Conservation (phyloP, 257 asterid species). For the Solanum okadae region DNA sequence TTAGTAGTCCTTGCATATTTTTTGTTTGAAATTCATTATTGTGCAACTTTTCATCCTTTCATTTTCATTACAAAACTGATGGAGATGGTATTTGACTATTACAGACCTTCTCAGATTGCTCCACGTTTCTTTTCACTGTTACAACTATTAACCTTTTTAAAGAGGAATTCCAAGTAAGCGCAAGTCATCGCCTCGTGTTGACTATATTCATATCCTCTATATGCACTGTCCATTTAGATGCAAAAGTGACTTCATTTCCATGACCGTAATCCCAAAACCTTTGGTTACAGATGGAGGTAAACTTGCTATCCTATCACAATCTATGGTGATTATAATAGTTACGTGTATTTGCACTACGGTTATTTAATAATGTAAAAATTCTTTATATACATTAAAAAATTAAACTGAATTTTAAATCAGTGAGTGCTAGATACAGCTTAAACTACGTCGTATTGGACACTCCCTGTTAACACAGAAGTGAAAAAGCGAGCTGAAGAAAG, state of each 20-base stretch:
- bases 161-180: too few species aligned
- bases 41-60: not conserved
- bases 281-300: not conserved
- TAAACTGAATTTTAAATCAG: not conserved
- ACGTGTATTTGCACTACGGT: not conserved
- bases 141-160: too few species aligned
- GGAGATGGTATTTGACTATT: too few species aligned
- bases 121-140: accelerated
- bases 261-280: not conserved
- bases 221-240: too few species aligned
- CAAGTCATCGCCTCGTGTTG: too few species aligned
- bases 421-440: not conserved
- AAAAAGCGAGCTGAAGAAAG: not conserved
- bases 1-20: not conserved
- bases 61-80: not conserved
- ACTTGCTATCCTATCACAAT: too few species aligned
- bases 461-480: not conserved
- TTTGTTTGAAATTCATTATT: not conserved
- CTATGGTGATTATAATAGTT: not conserved
- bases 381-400: not conserved
- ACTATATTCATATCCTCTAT: too few species aligned
- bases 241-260: too few species aligned
- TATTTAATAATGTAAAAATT: not conserved
- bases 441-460: not conserved
- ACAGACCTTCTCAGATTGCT: too few species aligned